phyloP scores from a whole-genome alignment of 1,284 basidiomycete genomes.

The Anthracocystis walkeri region DNA sequence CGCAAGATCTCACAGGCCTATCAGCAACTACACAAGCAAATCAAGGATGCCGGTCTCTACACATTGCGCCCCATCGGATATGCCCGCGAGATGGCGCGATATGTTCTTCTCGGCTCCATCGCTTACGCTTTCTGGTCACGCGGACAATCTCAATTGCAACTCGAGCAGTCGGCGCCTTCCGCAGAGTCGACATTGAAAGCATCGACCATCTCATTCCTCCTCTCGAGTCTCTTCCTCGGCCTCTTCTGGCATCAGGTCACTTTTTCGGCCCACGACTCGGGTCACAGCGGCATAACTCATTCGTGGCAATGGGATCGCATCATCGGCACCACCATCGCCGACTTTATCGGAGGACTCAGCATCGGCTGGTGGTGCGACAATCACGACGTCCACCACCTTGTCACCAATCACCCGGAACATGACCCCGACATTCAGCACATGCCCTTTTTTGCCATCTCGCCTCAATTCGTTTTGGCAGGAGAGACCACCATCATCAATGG shows the following conservation, averaged over 20 bases:
- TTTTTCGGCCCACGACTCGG: slow-evolving; percentile 92
- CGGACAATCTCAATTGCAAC: slow-evolving; percentile 31
- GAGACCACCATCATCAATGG: slow-evolving; percentile 38
- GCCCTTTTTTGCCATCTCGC: slow-evolving; percentile 94
- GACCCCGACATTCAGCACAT: slow-evolving; percentile 90
- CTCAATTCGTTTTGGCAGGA: slow-evolving; percentile 75
- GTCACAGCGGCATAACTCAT: slow-evolving; percentile 92
- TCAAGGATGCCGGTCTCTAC: slow-evolving; percentile 86
- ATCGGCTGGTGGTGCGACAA: slow-evolving; percentile 99
- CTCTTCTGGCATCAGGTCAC: slow-evolving; percentile 94
- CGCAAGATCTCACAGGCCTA: slow-evolving; percentile 82
- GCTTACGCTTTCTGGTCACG: slow-evolving; percentile 75
- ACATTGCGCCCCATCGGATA: slow-evolving; percentile 87
- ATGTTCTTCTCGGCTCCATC: slow-evolving; percentile 75
- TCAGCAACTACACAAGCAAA: slow-evolving; percentile 80
- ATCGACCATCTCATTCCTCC: slow-evolving; percentile 72
- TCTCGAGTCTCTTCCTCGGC: slow-evolving; percentile 82
- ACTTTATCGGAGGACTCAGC: slow-evolving; percentile 91
- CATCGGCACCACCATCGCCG: slow-evolving; percentile 82
- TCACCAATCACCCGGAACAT: slow-evolving; percentile 97
- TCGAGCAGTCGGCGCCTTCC: slow-evolving; percentile 1
- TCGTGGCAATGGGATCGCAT: slow-evolving; percentile 84
- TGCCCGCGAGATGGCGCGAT: slow-evolving; percentile 85
- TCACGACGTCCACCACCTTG: slow-evolving; percentile 96
- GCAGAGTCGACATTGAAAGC: neutral